These are phyloP conservation scores for Coemansia aciculifera DNA, from an alignment of 192 early-diverging fungal genomes.

Conservation along the genomic window DNA sequence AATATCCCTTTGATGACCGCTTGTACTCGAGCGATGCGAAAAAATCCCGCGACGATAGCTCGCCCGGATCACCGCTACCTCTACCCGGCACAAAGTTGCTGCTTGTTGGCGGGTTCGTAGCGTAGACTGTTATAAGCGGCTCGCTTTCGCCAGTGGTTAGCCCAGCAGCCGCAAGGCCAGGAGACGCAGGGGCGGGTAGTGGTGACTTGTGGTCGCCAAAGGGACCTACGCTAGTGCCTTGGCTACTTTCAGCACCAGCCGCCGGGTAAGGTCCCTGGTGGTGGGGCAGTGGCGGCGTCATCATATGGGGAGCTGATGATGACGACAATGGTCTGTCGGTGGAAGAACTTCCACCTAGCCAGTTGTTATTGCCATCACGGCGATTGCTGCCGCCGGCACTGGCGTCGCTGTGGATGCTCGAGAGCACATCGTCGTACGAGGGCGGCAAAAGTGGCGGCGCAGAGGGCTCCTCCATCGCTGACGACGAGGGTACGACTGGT, in stretches of 20 bases:
- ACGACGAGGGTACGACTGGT: neutral
- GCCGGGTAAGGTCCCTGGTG: neutral
- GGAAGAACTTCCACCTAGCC: neutral
- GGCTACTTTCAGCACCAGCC: neutral
- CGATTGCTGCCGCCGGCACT: neutral
- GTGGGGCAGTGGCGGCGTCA: neutral
- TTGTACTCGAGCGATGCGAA: constrained; percentile 47
- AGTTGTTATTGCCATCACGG: neutral
- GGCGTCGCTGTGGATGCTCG: constrained; percentile 15
- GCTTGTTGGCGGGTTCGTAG: neutral
- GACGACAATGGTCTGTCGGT: constrained; percentile 1
- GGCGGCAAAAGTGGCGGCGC: constrained; percentile 37
- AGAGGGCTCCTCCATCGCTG: constrained; percentile 18
- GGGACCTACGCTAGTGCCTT: constrained; percentile 9
- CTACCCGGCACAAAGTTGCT: constrained; percentile 11
- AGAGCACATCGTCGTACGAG: constrained; percentile 47
- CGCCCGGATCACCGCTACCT: neutral
- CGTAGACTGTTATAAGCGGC: neutral
- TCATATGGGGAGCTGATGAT: neutral
- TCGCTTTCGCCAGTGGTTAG: neutral
- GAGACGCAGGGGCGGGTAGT: neutral
- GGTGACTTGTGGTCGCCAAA: constrained; percentile 13
- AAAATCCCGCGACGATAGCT: constrained; percentile 41
- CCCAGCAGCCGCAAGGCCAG: neutral
- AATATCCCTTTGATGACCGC: constrained; percentile 42